Evolutionary conservation across 352 stramenopile species (phyloP), one percentile per base, ranked within the genome.

Genomic region (Halophytophthora batemanensis): DNA sequence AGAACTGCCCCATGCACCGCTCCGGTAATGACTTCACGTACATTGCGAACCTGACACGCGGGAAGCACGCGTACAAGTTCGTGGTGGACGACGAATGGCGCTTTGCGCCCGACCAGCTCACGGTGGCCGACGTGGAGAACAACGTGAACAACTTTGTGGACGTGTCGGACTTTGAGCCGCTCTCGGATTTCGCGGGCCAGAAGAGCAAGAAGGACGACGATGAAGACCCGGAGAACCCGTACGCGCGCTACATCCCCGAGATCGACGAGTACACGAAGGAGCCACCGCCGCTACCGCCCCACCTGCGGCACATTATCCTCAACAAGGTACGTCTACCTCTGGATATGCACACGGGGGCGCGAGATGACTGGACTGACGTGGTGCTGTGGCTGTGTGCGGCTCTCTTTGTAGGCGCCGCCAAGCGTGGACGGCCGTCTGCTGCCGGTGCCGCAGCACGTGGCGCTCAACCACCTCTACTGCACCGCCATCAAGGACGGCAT

Each of bases 91-190:
- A 99, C 58, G 97, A 99, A 74, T 99, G 97, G 97, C 84, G 97
- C 25, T 98, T 96, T 50, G 87, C 91, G 14, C 90, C 91, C 3
- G 86, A 96, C 42, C 83, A 94, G 63, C 96, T 97, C 35, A 99
- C 97, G 3, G 96, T 99, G 25, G 96, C 97, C 8, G 97, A 99
- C 64, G 96, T 99, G 31, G 95, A 99, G 70, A 96, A 96, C 33
- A 96, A 98, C 54, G 98, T 99, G 40, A 99, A 99, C 76, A 99
- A 99, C 69, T 99, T 99, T 64, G 98, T 99, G 52, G 97, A 99
- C 73, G 95, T 99, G 28, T 98, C 93, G 11, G 95, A 99, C 44
- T 99, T 99, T 56, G 86, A 90, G 53, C 66, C 81, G 52, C 69
- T 93, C 36, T 85, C 76, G 22, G 85, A 95, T 45, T 85, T 89